Percentiles rank a stretch among this genome's conserved stretches.
These are phyloP conservation scores for Mortierella sp. DNA, from an alignment of 371 early-diverging fungal species.

Conservation along the genomic window DNA sequence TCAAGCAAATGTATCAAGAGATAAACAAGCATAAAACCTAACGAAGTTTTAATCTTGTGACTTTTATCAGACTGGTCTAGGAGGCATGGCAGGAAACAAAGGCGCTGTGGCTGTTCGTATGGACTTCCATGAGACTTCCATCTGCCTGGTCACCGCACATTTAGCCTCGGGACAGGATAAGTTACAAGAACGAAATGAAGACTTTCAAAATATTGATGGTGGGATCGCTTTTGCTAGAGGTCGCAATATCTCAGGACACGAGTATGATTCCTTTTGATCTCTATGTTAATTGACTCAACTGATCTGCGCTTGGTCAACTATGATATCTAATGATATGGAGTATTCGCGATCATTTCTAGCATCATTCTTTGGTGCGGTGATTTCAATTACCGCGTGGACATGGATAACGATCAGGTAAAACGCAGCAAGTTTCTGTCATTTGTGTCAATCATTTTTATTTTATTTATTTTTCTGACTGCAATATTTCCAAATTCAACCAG, in stretches of 20 bases:
- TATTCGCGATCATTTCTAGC: slow-evolving; percentile 48
- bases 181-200: slow-evolving; percentile 87
- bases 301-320: too few species aligned
- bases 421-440: neutral
- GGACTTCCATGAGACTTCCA: slow-evolving; percentile 85
- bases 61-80: slow-evolving; percentile 74
- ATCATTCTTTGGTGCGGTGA: slow-evolving; percentile 92
- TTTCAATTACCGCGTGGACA: slow-evolving; percentile 88
- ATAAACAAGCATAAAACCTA: too few species aligned
- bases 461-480: neutral
- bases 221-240: slow-evolving; percentile 82
- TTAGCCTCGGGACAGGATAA: slow-evolving; percentile 92
- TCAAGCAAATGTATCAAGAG: too few species aligned
- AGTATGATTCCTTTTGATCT: slow-evolving; percentile 60
- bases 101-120: slow-evolving; percentile 92
- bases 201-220: slow-evolving; percentile 84
- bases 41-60: neutral
- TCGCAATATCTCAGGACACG: slow-evolving; percentile 76
- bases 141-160: slow-evolving; percentile 94
- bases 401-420: slow-evolving; percentile 77
- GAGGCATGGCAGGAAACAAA: slow-evolving; percentile 91
- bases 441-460: neutral
- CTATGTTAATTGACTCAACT: neutral
- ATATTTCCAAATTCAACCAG: slow-evolving; percentile 10
- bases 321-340: too few species aligned